Percentiles rank a stretch among this genome's conserved stretches.
These are phyloP conservation scores for Ascochyta viciae-villosae DNA, from an alignment of 2,329 filamentous ascomycete species.

Conservation along the genomic window DNA sequence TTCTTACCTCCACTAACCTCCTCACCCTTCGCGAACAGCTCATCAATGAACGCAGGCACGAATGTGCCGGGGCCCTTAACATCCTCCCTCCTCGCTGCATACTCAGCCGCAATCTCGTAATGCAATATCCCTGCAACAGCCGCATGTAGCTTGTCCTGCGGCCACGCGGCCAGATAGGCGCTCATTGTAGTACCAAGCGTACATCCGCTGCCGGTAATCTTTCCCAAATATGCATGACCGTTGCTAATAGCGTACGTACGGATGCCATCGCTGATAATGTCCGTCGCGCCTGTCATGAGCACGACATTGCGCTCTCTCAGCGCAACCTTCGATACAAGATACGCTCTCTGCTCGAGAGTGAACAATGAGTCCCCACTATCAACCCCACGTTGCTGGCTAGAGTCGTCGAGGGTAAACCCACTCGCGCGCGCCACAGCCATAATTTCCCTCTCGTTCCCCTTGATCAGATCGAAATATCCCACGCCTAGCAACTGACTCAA, in stretches of 20 bases:
- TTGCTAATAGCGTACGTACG: slow-evolving; percentile 74
- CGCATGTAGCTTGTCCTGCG: slow-evolving; percentile 63
- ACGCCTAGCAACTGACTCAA: slow-evolving; percentile 73
- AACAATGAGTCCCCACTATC: slow-evolving; percentile 72
- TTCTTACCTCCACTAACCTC: slow-evolving; percentile 21
- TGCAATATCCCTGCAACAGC: slow-evolving; percentile 75
- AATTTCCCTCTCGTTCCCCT: slow-evolving; percentile 93
- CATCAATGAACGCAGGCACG: slow-evolving; percentile 84
- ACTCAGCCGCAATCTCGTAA: slow-evolving; percentile 80
- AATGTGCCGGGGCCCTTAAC: slow-evolving; percentile 86
- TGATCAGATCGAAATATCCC: slow-evolving; percentile 87
- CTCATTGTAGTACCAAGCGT: slow-evolving; percentile 83
- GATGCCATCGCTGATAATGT: slow-evolving; percentile 78
- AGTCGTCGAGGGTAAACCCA: slow-evolving; percentile 57
- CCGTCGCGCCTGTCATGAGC: slow-evolving; percentile 80
- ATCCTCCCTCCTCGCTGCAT: slow-evolving; percentile 62
- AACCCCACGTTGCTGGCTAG: slow-evolving; percentile 76
- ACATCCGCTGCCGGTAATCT: slow-evolving; percentile 80
- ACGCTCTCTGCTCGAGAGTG: slow-evolving; percentile 62
- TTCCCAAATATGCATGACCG: slow-evolving; percentile 74
- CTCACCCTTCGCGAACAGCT: slow-evolving; percentile 53
- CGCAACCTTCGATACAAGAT: slow-evolving; percentile 72
- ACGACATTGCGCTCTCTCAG: slow-evolving; percentile 72
- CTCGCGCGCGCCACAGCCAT: slow-evolving; percentile 64
- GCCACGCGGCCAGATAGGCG: slow-evolving; percentile 67